These are phyloP conservation scores for Vaccinium macrocarpon DNA, from an alignment of 148 eudicot species.

Conservation along the genomic window DNA sequence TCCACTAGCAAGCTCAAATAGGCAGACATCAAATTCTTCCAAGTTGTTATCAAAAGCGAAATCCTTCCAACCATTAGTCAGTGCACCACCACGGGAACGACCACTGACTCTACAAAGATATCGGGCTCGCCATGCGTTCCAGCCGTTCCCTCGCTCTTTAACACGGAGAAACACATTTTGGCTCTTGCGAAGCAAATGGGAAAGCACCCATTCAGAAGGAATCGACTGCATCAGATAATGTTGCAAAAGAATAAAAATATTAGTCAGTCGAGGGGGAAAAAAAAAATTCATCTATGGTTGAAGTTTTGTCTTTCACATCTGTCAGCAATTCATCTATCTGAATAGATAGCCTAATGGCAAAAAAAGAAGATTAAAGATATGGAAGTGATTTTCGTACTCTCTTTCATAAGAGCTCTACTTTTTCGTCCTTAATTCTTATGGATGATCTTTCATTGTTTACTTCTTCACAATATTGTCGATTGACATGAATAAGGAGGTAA, in stretches of 20 bases:
- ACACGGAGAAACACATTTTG: conserved; percentile 31
- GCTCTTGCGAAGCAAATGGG: conserved; percentile 12
- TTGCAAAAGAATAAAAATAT: neutral
- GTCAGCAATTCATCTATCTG: neutral
- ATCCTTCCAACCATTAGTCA: conserved; percentile 33
- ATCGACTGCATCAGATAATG: conserved; percentile 28
- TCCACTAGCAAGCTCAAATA: conserved; percentile 33
- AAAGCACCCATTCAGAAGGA: conserved; percentile 32
- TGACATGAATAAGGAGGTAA: neutral
- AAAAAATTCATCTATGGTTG: neutral
- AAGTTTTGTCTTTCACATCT: neutral
- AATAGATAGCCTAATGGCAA: neutral
- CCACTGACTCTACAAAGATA: neutral
- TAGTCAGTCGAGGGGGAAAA: neutral
- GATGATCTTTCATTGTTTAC: neutral
- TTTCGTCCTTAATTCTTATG: neutral
- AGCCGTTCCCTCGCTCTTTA: conserved; percentile 19
- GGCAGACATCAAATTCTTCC: conserved; percentile 47
- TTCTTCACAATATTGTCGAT: neutral
- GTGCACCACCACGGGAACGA: conserved; percentile 19
- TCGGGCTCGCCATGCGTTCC: conserved; percentile 30
- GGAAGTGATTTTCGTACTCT: neutral
- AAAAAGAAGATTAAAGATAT: neutral
- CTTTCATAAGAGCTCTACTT: neutral
- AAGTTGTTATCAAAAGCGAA: conserved; percentile 41